Base-by-base conservation (phyloP, 1,284 basidiomycete species). In the Leccinum fallax region DNA sequence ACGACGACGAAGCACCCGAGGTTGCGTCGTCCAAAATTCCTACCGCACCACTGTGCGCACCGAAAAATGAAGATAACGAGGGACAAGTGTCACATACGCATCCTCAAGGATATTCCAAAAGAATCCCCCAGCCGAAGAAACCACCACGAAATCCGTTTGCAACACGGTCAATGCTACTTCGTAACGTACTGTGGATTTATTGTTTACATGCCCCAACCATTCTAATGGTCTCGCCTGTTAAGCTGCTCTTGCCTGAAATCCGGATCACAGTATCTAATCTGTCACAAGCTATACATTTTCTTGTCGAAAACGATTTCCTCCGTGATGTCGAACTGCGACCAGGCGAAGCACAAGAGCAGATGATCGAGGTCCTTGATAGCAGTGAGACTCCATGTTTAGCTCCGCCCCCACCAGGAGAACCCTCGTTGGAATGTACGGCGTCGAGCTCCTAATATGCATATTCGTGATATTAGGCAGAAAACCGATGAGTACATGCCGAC, bases 261-360 rank as follows among this genome's bases (percentile, higher is more conserved):
- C 86, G 89, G 30, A 86, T 94, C 70, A 96, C 97, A 0, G 84
- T 97, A 5, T 94, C 93, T 2, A 96, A 97, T 74, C 81, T 98
- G 2, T 94, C 95, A 0, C 97, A 98, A 76, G 93, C 93, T 2
- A 93, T 98, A 69, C 88, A 88, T 36, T 99, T 98, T 76, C 77
- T 98, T 15, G 94, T 94, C 2, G 91, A 94, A 65, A 99, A 99
- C 68, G 88, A 95, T 69, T 96, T 97, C 78, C 79, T 99, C 15
- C 79, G 84, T 53, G 84, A 85, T 54, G 94, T 98, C 1, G 97
- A 98, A 76, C 76, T 91, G 21, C 83, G 83, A 53, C 87, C 90
- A 13, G 97, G 96, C 0, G 85, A 95, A 70, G 90, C 91, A 2
- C 80, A 85, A 26, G 85, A 89, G 62, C 83, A 85, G 67, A 80